Conservation (phyloP, 2,329 filamentous ascomycete genomes). For the Lecanoromycetidae sp. region DNA sequence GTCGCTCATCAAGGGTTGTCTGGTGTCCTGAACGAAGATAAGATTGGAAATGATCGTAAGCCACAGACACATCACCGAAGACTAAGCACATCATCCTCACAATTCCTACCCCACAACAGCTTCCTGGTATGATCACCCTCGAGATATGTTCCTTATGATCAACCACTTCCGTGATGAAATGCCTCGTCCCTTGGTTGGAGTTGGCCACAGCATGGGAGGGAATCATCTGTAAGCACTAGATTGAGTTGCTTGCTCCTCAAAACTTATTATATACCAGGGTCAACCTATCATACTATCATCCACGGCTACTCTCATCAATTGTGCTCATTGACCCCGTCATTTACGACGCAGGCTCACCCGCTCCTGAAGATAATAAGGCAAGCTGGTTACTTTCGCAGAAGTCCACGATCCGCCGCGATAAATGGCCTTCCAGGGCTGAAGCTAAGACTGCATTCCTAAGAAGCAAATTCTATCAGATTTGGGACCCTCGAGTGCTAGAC, state of each 20-base stretch:
- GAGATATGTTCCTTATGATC: slow-evolving; percentile 74
- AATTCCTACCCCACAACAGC: slow-evolving; percentile 37
- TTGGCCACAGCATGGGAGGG: slow-evolving; percentile 85
- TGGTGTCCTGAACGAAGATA: slow-evolving; percentile 58
- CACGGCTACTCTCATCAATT: slow-evolving; percentile 63
- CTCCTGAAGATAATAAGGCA: slow-evolving; percentile 7
- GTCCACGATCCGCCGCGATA: slow-evolving; percentile 62
- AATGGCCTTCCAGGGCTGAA: slow-evolving; percentile 64
- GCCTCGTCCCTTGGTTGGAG: slow-evolving; percentile 67
- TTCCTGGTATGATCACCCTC: slow-evolving; percentile 72
- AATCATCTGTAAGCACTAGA: slow-evolving; percentile 44
- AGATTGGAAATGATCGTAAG: slow-evolving; percentile 71
- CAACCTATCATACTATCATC: slow-evolving; percentile 63
- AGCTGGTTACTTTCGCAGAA: slow-evolving; percentile 39
- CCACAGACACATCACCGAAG: slow-evolving; percentile 10
- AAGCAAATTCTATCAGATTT: slow-evolving; percentile 64
- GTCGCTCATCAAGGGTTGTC: slow-evolving; percentile 75
- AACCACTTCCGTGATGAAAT: slow-evolving; percentile 71
- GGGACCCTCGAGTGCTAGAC: slow-evolving; percentile 71
- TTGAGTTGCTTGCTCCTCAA: no score
- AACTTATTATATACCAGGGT: slow-evolving; percentile 26
- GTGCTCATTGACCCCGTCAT: slow-evolving; percentile 81
- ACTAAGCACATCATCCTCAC: neutral
- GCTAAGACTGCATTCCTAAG: slow-evolving; percentile 56
- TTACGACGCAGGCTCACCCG: slow-evolving; percentile 23